Conservation (phyloP, 768 basidiomycete genomes). For the Tylopilus felleus region DNA sequence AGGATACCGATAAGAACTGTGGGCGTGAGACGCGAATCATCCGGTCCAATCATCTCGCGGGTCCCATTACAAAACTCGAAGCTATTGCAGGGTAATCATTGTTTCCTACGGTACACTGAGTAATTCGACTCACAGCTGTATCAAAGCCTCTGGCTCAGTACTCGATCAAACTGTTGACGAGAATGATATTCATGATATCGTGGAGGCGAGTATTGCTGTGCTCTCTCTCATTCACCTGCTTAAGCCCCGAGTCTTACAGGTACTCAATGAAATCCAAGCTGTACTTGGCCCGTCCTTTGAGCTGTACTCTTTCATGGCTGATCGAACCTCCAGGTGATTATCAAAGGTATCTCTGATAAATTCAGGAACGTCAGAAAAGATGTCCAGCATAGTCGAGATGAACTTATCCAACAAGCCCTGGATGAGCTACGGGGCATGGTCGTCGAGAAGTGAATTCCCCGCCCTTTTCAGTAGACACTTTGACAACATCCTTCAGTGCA, state of each 20-base stretch:
- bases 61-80: constrained; percentile 1
- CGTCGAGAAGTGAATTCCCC: constrained; percentile 21
- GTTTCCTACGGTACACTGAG: not conserved
- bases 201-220: constrained; percentile 35
- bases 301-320: constrained; percentile 8
- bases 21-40: not conserved
- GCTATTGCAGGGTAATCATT: constrained; percentile 4
- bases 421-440: constrained; percentile 44
- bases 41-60: constrained; percentile 3
- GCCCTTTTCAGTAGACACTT: not conserved
- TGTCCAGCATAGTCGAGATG: constrained; percentile 42
- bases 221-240: not conserved
- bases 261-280: constrained; percentile 49
- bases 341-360: constrained; percentile 43
- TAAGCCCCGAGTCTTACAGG: constrained; percentile 29
- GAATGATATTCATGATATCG: constrained; percentile 35
- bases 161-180: constrained; percentile 3
- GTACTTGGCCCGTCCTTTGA: constrained; percentile 22
- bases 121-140: not conserved
- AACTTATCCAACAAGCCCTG: constrained; percentile 45
- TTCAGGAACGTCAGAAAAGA: constrained; percentile 48
- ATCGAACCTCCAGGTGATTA: constrained; percentile 40
- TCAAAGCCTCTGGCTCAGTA: not conserved
- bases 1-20: not conserved
- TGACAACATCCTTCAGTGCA: constrained; percentile 34